phyloP scores from a whole-genome alignment of 2,329 filamentous ascomycete genomes.

The Pezicula radicicola region DNA sequence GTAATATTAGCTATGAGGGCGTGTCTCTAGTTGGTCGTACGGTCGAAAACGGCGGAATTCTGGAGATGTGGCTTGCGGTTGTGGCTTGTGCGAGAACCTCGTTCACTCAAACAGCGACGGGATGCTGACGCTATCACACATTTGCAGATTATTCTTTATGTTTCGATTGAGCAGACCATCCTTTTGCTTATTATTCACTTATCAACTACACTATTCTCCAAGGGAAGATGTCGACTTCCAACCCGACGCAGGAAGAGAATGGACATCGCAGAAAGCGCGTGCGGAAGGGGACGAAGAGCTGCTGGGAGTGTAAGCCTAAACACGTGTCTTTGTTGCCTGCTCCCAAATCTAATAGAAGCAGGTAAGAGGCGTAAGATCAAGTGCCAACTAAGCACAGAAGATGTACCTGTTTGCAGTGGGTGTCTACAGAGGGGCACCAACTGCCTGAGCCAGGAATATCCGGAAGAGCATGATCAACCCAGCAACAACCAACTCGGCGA shows the following conservation, averaged over 20 bases:
- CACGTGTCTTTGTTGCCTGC: background rate
- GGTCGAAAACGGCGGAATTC: no score
- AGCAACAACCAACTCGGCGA: constrained; percentile 24
- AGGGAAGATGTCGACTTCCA: background rate
- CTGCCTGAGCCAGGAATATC: constrained; percentile 29
- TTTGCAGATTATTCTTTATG: no score
- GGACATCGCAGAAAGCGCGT: constrained; percentile 26
- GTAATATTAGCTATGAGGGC: no score
- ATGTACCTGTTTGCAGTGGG: constrained; percentile 38
- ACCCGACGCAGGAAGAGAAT: constrained; percentile 7
- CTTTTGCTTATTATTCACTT: background rate
- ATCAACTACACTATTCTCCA: background rate
- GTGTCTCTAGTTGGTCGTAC: no score
- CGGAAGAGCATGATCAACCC: constrained; percentile 24
- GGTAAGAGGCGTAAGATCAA: constrained; percentile 45
- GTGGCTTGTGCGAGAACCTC: no score
- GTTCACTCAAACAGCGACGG: no score
- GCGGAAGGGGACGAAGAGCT: constrained; percentile 52
- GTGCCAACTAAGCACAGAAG: constrained; percentile 40
- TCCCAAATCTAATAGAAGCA: constrained; percentile 3
- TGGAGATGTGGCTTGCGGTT: no score
- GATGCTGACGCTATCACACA: no score
- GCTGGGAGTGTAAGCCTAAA: constrained; percentile 52
- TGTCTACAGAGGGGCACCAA: constrained; percentile 39
- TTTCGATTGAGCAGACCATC: background rate